Evolutionary conservation across 192 early-diverging fungal genomes (phyloP), one percentile per base, ranked within the genome.

Genomic region (Rhizophlyctis rosea): DNA sequence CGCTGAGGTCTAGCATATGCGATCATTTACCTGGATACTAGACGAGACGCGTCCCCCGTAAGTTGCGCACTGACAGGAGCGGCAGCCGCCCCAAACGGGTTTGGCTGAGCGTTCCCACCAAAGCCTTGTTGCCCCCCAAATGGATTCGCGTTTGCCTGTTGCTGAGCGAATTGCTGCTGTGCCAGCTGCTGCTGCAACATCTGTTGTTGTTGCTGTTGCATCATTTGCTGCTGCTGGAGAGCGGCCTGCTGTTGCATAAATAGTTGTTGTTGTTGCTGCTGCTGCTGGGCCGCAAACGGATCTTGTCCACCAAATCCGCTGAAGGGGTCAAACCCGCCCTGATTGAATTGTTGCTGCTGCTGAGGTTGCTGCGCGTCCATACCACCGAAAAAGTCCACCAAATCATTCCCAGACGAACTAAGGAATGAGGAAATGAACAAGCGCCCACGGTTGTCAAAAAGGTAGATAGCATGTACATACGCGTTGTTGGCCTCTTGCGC

Each of bases 351-450:
- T 25, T 75, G 63, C 4, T 34, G 33, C 57, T 62, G 73, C 31
- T 71, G 64, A 39, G 35, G 48, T 35, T 62, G 57, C 21, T 68
- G 52, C 11, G 50, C 63, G 34, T 77, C 75, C 33, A 73, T 33
- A 50, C 62, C 65, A 21, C 68, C 66, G 54, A 77, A 81, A 54
- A 81, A 77, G 53, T 80, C 78, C 34, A 80, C 74, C 25, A 80
- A 69, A 49, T 76, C 68, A 36, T 72, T 62, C 24, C 48, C 33
- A 34, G 39, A 25, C 3, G 39, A 5, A 47, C 14, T 4, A 21
- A 59, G 24, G 27, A 47, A 36, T n/a, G 7, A 61, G 48, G 18
- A 11, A 50, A 61, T 59, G 2, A 47, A 14, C 34, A 59, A 2
- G 4, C 34, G 30, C 23, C 48, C 14, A 2, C 48, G 21, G 4